Conservation (phyloP, 805 yeast species). For the Myxozyma sirexii region DNA sequence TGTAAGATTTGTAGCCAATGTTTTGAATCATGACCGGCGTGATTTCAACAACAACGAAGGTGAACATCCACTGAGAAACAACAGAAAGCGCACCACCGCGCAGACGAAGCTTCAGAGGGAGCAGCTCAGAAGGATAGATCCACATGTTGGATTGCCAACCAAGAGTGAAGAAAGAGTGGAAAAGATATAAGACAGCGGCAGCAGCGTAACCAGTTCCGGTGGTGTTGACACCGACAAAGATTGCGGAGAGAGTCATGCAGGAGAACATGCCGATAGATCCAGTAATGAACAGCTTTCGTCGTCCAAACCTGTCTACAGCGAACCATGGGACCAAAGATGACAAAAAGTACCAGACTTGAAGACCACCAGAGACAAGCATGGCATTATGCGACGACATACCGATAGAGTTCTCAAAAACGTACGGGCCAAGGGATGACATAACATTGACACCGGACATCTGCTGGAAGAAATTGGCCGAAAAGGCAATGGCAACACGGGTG, state of each 20-base stretch:
- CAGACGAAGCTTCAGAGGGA: slow-evolving; percentile 57
- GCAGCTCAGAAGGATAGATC: slow-evolving; percentile 63
- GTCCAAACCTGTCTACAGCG: slow-evolving; percentile 50
- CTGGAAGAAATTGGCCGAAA: slow-evolving; percentile 50
- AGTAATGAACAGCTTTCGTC: slow-evolving; percentile 60
- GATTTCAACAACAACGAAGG: slow-evolving; percentile 59
- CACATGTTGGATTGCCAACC: slow-evolving; percentile 44
- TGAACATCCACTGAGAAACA: slow-evolving; percentile 60
- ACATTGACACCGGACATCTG: slow-evolving; percentile 46
- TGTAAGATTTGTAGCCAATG: slow-evolving; percentile 58
- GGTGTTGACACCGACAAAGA: slow-evolving; percentile 24
- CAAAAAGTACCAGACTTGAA: slow-evolving; percentile 18
- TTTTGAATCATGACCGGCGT: slow-evolving; percentile 56
- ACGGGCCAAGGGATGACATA: slow-evolving; percentile 38
- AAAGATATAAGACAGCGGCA: slow-evolving; percentile 13
- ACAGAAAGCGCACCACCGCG: slow-evolving; percentile 57
- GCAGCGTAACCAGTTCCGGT: slow-evolving; percentile 20
- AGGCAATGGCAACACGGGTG: slow-evolving; percentile 50
- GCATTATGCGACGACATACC: slow-evolving; percentile 13
- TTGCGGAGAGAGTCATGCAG: slow-evolving; percentile 30
- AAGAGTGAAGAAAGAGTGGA: slow-evolving; percentile 25
- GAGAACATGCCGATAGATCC: slow-evolving; percentile 58
- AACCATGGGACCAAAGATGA: slow-evolving; percentile 19
- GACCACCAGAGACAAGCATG: slow-evolving; percentile 21
- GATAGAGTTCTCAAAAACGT: slow-evolving; percentile 17